These are phyloP conservation scores for Trichoderma guizhouense DNA, from an alignment of 2,329 filamentous ascomycete species.

Conservation along the genomic window DNA sequence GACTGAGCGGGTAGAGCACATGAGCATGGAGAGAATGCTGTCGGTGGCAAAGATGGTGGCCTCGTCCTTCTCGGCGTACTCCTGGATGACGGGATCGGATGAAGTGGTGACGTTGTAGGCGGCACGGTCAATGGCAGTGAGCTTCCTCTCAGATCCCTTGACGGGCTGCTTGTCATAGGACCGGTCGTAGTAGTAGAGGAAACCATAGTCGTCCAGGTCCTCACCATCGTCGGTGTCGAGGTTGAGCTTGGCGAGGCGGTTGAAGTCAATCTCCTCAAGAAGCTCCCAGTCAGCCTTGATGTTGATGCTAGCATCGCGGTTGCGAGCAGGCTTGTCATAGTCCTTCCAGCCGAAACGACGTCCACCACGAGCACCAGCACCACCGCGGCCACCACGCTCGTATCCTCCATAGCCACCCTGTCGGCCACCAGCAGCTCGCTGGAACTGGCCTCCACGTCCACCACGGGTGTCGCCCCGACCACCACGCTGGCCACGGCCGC, in stretches of 20 bases:
- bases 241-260: conserved; percentile 90
- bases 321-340: conserved; percentile 95
- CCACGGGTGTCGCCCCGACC: conserved; percentile 63
- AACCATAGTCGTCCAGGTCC: conserved; percentile 91
- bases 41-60: conserved; percentile 96
- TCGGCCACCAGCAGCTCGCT: conserved; percentile 69
- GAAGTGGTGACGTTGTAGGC: conserved; percentile 98
- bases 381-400: conserved; percentile 68
- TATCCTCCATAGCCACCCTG: conserved; percentile 57
- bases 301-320: conserved; percentile 92
- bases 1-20: conserved; percentile 94
- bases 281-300: conserved; percentile 95
- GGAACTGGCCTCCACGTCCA: conserved; percentile 58
- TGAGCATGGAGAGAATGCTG: conserved; percentile 97
- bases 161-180: conserved; percentile 90
- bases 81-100: conserved; percentile 93
- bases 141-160: conserved; percentile 82
- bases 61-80: conserved; percentile 92
- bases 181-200: conserved; percentile 98
- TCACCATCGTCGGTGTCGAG: conserved; percentile 92
- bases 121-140: conserved; percentile 85
- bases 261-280: conserved; percentile 98
- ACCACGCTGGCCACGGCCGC: conserved; percentile 74
- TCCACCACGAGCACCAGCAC: conserved; percentile 66
- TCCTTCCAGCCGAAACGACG: conserved; percentile 98